These are phyloP conservation scores for Nephelium lappaceum DNA, from an alignment of 345 rosid species.

Conservation along the genomic window DNA sequence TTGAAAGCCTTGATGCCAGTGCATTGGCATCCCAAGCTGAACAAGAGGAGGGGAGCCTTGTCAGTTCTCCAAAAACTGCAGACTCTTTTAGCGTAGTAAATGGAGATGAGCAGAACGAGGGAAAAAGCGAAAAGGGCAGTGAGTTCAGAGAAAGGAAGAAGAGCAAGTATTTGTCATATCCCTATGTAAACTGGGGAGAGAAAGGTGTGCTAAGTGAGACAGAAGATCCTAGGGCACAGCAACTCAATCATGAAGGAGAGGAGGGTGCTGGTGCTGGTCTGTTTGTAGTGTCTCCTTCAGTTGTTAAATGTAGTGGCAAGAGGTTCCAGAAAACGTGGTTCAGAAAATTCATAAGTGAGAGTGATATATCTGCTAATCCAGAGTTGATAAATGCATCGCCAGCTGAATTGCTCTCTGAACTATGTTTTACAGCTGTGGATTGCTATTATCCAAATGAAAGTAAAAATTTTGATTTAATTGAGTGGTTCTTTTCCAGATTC, in stretches of 20 bases:
- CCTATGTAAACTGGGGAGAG: slow-evolving; percentile 51
- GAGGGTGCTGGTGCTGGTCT: slow-evolving; percentile 28
- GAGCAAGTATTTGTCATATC: slow-evolving; percentile 75
- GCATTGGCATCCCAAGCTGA: slow-evolving; percentile 18
- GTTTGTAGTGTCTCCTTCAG: slow-evolving; percentile 50
- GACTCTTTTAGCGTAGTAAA: slow-evolving; percentile 22
- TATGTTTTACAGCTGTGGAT: slow-evolving; percentile 56
- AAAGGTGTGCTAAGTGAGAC: slow-evolving; percentile 29
- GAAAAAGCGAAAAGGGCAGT: slow-evolving; percentile 32
- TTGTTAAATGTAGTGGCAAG: slow-evolving; percentile 53
- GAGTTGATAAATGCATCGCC: slow-evolving; percentile 49
- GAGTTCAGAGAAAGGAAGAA: slow-evolving; percentile 62
- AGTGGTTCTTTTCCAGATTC: slow-evolving; percentile 82
- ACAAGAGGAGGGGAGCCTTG: slow-evolving; percentile 3
- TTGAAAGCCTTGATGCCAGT: slow-evolving; percentile 27
- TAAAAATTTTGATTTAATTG: slow-evolving; percentile 43
- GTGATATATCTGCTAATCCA: slow-evolving; percentile 38
- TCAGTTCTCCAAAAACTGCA: slow-evolving; percentile 13
- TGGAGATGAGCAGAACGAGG: slow-evolving; percentile 13
- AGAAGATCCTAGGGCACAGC: slow-evolving; percentile 24
- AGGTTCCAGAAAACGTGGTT: slow-evolving; percentile 62
- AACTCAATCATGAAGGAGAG: slow-evolving; percentile 26
- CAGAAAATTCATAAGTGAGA: slow-evolving; percentile 47
- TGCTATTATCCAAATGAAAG: slow-evolving; percentile 44
- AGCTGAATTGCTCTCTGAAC: slow-evolving; percentile 60